phyloP scores from a whole-genome alignment of 2,329 filamentous ascomycete genomes.

The Knufia fluminis region DNA sequence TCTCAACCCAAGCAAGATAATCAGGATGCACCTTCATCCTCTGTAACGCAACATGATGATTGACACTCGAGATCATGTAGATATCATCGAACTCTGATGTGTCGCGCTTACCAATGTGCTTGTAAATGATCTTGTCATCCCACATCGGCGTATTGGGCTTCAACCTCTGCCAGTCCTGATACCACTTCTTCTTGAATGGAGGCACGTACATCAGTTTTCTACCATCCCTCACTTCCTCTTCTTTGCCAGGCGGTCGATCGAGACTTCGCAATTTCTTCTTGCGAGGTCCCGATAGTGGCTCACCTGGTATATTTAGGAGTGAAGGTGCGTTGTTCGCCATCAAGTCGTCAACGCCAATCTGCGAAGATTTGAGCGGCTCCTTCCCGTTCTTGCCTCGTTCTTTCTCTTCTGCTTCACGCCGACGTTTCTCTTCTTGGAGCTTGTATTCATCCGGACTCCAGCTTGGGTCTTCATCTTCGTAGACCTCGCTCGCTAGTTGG shows the following conservation, averaged over 20 bases:
- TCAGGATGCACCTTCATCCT: conserved; percentile 48
- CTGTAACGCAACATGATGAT: conserved; percentile 53
- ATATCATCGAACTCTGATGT: conserved; percentile 35
- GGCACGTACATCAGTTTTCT: conserved; percentile 17
- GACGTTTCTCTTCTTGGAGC: conserved; percentile 19
- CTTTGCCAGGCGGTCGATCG: conserved; percentile 8
- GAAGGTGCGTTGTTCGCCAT: conserved; percentile 12
- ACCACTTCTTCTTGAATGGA: conserved; percentile 21
- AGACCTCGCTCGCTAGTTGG: conserved; percentile 18
- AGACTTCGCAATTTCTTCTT: conserved; percentile 19
- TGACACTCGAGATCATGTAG: conserved; percentile 53
- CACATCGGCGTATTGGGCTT: conserved; percentile 17
- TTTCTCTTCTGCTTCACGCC: conserved; percentile 15
- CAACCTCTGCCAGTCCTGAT: conserved; percentile 21
- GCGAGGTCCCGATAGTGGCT: conserved; percentile 24
- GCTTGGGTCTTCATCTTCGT: conserved; percentile 23
- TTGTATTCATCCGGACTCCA: conserved; percentile 28
- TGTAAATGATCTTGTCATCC: conserved; percentile 22
- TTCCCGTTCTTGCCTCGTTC: conserved; percentile 11
- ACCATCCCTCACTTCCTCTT: conserved; percentile 14
- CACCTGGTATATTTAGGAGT: neutral
- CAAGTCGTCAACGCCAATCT: conserved; percentile 17
- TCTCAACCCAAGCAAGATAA: conserved; percentile 47
- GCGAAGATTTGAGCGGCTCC: conserved; percentile 10
- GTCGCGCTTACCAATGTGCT: conserved; percentile 15